Percentiles rank a stretch among this genome's conserved stretches.
Evolutionary conservation across 164 flowering plant species (phyloP).

Genomic region (Magnolia kwangsiensis): DNA sequence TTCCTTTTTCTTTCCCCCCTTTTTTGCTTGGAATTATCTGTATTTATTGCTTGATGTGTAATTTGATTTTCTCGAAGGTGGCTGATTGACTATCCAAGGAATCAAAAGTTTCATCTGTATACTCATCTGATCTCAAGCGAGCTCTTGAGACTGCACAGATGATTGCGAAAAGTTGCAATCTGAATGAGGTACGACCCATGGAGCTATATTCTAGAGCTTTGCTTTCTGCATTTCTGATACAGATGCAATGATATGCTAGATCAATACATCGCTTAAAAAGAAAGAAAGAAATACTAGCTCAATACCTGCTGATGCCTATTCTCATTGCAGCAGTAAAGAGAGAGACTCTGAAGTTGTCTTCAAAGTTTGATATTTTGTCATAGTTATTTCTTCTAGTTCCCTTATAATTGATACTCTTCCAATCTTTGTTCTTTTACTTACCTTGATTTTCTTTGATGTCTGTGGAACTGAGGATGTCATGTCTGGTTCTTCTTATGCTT

Average conservation of each 20-base stretch:
- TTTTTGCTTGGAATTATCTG: no score
- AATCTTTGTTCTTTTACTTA: no score
- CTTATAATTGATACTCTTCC: no score
- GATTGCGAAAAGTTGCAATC: slow-evolving; percentile 68
- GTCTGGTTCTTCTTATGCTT: background rate
- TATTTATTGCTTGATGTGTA: background rate
- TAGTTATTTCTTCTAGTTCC: no score
- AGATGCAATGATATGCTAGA: slow-evolving; percentile 1
- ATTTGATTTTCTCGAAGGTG: slow-evolving; percentile 41
- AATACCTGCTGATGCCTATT: no score
- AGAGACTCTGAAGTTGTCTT: no score
- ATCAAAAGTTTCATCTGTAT: slow-evolving; percentile 55
- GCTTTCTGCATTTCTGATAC: background rate
- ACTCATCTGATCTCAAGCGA: slow-evolving; percentile 87
- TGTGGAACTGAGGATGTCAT: background rate
- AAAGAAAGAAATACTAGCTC: no score
- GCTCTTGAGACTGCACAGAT: slow-evolving; percentile 75
- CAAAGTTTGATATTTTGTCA: no score
- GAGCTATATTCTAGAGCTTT: background rate
- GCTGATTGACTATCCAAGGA: slow-evolving; percentile 70
- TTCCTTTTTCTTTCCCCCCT: background rate
- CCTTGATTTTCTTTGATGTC: no score
- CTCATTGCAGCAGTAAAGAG: no score
- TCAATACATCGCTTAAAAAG: background rate
- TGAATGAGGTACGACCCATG: slow-evolving; percentile 50